Evolutionary conservation across 169 alveolate genomes (phyloP), one percentile per base, ranked within the genome.

Genomic region (Eimeria acervulina): DNA sequence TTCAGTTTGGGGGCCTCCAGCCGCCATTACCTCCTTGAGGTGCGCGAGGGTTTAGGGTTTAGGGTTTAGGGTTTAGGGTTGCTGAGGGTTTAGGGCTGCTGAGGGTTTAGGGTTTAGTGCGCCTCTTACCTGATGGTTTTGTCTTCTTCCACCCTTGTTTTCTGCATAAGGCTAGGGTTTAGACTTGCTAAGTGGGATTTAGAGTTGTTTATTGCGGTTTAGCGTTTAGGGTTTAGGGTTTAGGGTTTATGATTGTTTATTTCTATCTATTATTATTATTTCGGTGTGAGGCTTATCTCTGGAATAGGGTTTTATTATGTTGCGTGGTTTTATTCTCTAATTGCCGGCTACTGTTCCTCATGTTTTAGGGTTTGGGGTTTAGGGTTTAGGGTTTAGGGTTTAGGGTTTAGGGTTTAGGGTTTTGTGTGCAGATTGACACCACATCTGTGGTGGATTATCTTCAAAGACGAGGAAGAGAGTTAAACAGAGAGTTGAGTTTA

Each of bases 1-100:
- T 40, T 93, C 93, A 93, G 93, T 21, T 51, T 93, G 28, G 96
- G 96, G 23, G 59, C 93, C 17, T 93, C 96, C 28, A 84, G 84
- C 38, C 93, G 96, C 26, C 90, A 66, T 47, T 93, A 93, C 59
- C 93, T 78, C 61, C 68, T 93, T 8, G 93, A 93, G 92, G 96
- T 80, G 59, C 33, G 66, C 51, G 28, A 26, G 61, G 95, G 66
- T 44, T 47, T 63, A 52, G 74, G 92, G 47, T 44, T 78, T 78
- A 72, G 84, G 84, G 84, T 72, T 72, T 72, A 12, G 84, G 84
- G 51, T 47, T 47, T 47, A 47, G 55, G 55, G 55, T 47, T 47
- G n/a, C n/a, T n/a, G n/a, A n/a, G n/a, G n/a, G n/a, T n/a, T n/a
- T n/a, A n/a, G n/a, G n/a, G n/a, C n/a, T n/a, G n/a, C n/a, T n/a